Evolutionary conservation across 352 stramenopile genomes (phyloP), one percentile per base, ranked within the genome.

Genomic region (Phytophthora pseudosyringae): DNA sequence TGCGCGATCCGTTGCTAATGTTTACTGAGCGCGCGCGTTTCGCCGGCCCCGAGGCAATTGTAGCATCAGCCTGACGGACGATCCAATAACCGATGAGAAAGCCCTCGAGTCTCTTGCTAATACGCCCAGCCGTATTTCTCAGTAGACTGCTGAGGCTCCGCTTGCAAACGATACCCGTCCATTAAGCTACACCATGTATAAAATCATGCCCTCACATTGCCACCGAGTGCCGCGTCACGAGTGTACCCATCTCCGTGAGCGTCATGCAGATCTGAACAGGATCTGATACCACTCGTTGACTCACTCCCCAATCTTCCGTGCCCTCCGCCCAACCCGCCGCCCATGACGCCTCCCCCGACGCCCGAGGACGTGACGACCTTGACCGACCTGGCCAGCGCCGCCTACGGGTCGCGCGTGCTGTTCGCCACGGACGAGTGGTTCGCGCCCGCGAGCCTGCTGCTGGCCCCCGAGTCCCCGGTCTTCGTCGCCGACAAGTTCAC

Each of bases 351-450:
- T 1, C 21, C 39, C 25, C 46, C 56, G 7, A 62, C 51, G 11
- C 31, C 15, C 4, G 29, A 50, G 29, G 26, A 71, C 39, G 59
- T 64, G 15, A 69, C 75, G 59, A 71, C 59, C 4, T 59, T 88
- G 64, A 92, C 83, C 11, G 77, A 91, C 58, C 79, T 96, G 66
- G 81, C 84, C 21, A 90, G 72, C 46, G 71, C 67, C 53, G 53
- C 73, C 8, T 80, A 89, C 41, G 82, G 84, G 16, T 77, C 65
- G n/a, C 72, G 78, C 28, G 75, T 97, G 48, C 71, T 98, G 7
- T 98, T 98, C 71, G 92, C 94, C 0, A 98, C 90, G 6, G 94
- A 98, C 78, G 92, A 95, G 50, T 97, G 90, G 90, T 99, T 99
- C 67, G 95, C 93, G 1, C 67, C 80, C 5, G 90, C 93, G 5